Conservation (phyloP, 306 rosid genomes). For the Rubus idaeus region DNA sequence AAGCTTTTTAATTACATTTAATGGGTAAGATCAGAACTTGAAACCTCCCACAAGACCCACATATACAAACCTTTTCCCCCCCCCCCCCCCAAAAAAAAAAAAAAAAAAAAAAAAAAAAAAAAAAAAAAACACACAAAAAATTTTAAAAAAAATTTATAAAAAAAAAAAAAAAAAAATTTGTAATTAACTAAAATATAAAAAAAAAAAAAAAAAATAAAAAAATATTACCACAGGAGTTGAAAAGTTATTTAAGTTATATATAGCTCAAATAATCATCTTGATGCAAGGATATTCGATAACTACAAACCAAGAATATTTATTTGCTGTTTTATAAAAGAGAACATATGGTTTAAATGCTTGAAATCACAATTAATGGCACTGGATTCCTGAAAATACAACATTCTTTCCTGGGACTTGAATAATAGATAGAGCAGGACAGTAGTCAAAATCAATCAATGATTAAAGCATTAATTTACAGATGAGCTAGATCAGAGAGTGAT, state of each 20-base stretch:
- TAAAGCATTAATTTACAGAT: neutral
- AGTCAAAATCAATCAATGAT: neutral
- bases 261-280: neutral
- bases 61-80: slow-evolving; percentile 65
- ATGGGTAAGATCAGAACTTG: neutral
- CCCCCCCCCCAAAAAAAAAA: no score
- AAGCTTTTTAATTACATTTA: neutral
- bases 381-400: neutral
- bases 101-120: no score
- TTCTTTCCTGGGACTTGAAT: neutral
- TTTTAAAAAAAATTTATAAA: no score
- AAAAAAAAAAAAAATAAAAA: no score
- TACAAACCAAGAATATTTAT: no score
- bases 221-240: no score
- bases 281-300: neutral
- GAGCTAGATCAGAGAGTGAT: slow-evolving; percentile 2
- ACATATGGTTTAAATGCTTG: no score
- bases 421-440: neutral
- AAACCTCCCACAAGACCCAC: neutral
- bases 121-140: no score
- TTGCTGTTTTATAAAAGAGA: no score
- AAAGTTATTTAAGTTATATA: no score
- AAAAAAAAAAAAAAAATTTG: no score
- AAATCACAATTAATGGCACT: neutral
- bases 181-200: no score